These are phyloP conservation scores for Pilobolus umbonatus DNA, from an alignment of 192 early-diverging fungal species.

Conservation along the genomic window DNA sequence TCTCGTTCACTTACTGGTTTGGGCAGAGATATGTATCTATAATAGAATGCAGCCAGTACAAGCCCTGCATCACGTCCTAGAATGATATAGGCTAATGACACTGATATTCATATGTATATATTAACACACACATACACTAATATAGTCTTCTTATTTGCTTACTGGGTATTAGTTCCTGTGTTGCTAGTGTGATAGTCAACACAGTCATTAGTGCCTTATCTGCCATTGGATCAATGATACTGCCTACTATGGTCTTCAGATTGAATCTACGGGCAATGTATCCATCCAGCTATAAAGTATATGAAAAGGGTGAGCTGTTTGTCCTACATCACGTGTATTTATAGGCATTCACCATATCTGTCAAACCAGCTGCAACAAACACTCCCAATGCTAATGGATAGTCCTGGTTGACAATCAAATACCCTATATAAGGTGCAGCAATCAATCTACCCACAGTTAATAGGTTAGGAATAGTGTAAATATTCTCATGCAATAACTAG, in stretches of 20 bases:
- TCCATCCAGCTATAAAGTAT: conserved; percentile 64
- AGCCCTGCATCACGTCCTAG: conserved; percentile 85
- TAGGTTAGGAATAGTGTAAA: conserved; percentile 88
- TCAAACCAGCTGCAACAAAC: conserved; percentile 61
- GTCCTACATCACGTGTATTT: neutral
- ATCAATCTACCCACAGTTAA: conserved; percentile 78
- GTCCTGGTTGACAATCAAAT: conserved; percentile 73
- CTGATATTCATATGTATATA: conserved; percentile 19
- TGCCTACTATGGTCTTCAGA: conserved; percentile 81
- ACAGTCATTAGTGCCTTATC: conserved; percentile 94
- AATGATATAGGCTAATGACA: conserved; percentile 74
- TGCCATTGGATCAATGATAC: conserved; percentile 88
- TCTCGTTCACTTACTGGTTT: conserved; percentile 55
- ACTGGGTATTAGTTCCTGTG: conserved; percentile 70
- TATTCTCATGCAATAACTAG: conserved; percentile 56
- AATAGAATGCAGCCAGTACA: conserved; percentile 71
- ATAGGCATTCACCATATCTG: neutral
- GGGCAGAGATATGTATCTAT: conserved; percentile 83
- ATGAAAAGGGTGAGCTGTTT: neutral
- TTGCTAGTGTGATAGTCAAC: conserved; percentile 71
- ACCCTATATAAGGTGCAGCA: conserved; percentile 83
- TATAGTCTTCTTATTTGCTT: conserved; percentile 3
- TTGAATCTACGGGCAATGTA: conserved; percentile 85
- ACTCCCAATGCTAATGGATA: conserved; percentile 67
- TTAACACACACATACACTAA: neutral